Evolutionary conservation across 768 basidiomycete genomes (phyloP), one percentile per base, ranked within the genome.

Genomic region (Tulasnella sp.): DNA sequence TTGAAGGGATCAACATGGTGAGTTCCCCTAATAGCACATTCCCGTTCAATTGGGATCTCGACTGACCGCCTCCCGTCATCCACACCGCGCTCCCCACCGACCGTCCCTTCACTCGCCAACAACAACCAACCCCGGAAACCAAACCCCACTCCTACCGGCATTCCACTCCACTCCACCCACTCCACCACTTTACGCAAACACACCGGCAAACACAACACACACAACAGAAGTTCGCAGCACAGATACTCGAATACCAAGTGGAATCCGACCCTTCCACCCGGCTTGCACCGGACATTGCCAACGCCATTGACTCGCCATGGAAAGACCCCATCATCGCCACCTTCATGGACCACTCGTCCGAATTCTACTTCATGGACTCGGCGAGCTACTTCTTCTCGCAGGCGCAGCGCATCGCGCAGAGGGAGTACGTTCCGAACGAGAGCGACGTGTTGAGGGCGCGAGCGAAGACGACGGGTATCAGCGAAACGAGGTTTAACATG

Each of bases 1-100:
- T 89, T 4, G 89, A 91, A 54, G 89, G 91, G 14, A 84, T 87
- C 20, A 97, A 96, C 85, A 87, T 93, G 72, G 86, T 85, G 79
- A 69, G 84, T 83, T 22, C 20, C 41, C 37, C n/a, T n/a, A 7
- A 34, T n/a, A 8, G 24, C 37, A 40, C 20, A n/a, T 1, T n/a
- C 28, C 81, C 85, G 86, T 83, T 82, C 11, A 86, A 86, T 82
- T 87, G 87, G 69, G 87, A 88, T 60, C 87, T 87, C 54, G 87
- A 88, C 72, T 82, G 85, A 84, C 86, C 24, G 84, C 87, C 82
- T 86, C 37, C 37, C 37, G 37, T 37, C 37, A 87, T 8, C 78
- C 79, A 75, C 85, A 86, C 64, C 83, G 85, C 75, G 48, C 81
- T 46, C 46, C 46, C 46, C 46, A 46, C 46, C 46, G 46, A 46